Percentiles rank a stretch among this genome's conserved stretches.
phyloP scores from a whole-genome alignment of 2,329 filamentous ascomycete species.

The Colletotrichum melonis region DNA sequence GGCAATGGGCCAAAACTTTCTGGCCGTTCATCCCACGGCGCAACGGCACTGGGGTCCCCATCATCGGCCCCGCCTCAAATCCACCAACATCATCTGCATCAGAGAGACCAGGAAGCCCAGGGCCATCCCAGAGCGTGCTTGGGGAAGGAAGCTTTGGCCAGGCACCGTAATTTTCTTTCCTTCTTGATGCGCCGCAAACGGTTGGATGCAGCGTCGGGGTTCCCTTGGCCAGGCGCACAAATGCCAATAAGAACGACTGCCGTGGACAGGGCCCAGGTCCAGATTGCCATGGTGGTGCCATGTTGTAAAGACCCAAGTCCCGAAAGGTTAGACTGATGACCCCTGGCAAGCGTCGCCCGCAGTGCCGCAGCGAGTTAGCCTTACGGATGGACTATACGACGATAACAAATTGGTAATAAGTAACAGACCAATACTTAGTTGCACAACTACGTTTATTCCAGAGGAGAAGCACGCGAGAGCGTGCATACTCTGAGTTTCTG shows the following conservation, averaged over 20 bases:
- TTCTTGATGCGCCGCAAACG: neutral
- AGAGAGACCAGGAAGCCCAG: neutral
- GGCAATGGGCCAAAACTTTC: slow-evolving; percentile 27
- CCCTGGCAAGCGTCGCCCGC: slow-evolving; percentile 27
- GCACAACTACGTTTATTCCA: neutral
- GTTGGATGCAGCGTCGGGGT: slow-evolving; percentile 19
- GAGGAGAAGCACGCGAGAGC: slow-evolving; percentile 12
- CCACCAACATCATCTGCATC: slow-evolving; percentile 17
- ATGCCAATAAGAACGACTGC: slow-evolving; percentile 32
- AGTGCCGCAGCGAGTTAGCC: slow-evolving; percentile 34
- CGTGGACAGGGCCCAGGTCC: slow-evolving; percentile 23
- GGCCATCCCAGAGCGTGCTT: slow-evolving; percentile 1
- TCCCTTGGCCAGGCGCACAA: slow-evolving; percentile 15
- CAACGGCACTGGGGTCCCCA: slow-evolving; percentile 17
- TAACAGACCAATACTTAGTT: neutral
- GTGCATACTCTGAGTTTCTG: slow-evolving; percentile 1
- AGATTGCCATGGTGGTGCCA: slow-evolving; percentile 32
- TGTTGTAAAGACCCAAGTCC: slow-evolving; percentile 29
- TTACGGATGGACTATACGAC: slow-evolving; percentile 19
- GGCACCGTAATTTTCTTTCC: slow-evolving; percentile 22
- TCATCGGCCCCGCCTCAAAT: slow-evolving; percentile 19
- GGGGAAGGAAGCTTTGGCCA: slow-evolving; percentile 33
- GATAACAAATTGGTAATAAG: slow-evolving; percentile 29
- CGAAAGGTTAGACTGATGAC: slow-evolving; percentile 18
- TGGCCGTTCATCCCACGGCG: slow-evolving; percentile 18